Conservation (phyloP, 2,329 filamentous ascomycete genomes). For the Tolypocladium pustulatum region DNA sequence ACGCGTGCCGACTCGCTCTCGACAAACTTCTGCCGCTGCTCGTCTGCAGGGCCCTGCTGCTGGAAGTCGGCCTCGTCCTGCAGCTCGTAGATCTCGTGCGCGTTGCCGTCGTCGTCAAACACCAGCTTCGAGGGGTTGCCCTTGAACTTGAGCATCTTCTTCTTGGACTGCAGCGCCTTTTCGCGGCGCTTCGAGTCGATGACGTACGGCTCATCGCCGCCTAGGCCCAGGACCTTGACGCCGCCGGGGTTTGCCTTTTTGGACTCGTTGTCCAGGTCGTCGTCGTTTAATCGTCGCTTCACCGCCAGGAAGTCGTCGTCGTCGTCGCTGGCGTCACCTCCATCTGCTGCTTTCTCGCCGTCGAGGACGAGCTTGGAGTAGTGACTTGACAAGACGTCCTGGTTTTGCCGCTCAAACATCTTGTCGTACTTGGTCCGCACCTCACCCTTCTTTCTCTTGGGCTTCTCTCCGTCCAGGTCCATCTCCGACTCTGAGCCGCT, state of each 20-base stretch:
- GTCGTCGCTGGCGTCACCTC: constrained; percentile 51
- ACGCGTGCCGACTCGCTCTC: constrained; percentile 64
- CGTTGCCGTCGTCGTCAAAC: constrained; percentile 84
- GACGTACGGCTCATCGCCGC: constrained; percentile 63
- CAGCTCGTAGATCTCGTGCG: constrained; percentile 80
- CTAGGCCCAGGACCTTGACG: constrained; percentile 53
- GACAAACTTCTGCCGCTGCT: constrained; percentile 68
- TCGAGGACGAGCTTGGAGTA: constrained; percentile 73
- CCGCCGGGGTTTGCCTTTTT: constrained; percentile 29
- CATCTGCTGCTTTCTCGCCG: constrained; percentile 27
- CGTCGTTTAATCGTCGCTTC: constrained; percentile 73
- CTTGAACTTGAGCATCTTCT: constrained; percentile 85
- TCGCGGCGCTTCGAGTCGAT: constrained; percentile 93
- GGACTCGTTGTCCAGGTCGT: constrained; percentile 46
- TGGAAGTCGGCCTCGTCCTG: constrained; percentile 76
- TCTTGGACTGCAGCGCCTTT: constrained; percentile 91
- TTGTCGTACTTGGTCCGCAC: constrained; percentile 93
- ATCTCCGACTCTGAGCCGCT: constrained; percentile 48
- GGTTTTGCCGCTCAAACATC: constrained; percentile 96
- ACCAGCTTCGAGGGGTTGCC: constrained; percentile 76
- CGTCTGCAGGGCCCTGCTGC: constrained; percentile 62
- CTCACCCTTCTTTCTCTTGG: constrained; percentile 53
- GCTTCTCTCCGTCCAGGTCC: constrained; percentile 40
- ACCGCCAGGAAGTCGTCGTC: constrained; percentile 79
- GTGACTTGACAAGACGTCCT: constrained; percentile 89